phyloP scores from a whole-genome alignment of 176 grass and related monocot species.

The Saccharum spontaneum region DNA sequence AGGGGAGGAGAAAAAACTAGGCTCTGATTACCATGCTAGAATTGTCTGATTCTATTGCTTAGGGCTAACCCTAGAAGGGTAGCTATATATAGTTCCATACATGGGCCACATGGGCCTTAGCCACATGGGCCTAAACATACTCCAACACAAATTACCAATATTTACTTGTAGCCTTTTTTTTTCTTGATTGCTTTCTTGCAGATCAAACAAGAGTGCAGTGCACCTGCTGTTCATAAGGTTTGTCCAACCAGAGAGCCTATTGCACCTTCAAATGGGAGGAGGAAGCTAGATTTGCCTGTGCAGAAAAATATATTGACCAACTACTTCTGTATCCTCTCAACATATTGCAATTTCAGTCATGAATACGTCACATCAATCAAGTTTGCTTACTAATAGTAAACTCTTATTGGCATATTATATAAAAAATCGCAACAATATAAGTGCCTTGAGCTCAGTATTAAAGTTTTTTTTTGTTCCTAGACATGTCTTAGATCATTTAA shows the following conservation, averaged over 20 bases:
- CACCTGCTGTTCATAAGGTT: slow-evolving; percentile 38
- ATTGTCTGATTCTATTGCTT: too few relatives aligned
- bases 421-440: neutral
- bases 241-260: slow-evolving; percentile 43
- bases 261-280: slow-evolving; percentile 55
- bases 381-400: slow-evolving; percentile 29
- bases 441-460: neutral
- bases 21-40: too few relatives aligned
- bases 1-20: too few relatives aligned
- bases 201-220: slow-evolving; percentile 36
- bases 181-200: slow-evolving; percentile 47
- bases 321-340: slow-evolving; percentile 97
- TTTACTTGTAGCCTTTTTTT: neutral
- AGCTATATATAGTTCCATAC: too few relatives aligned
- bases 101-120: too few relatives aligned
- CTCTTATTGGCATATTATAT: slow-evolving; percentile 5
- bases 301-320: slow-evolving; percentile 95
- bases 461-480: neutral
- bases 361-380: slow-evolving; percentile 15
- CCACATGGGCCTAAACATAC: too few relatives aligned
- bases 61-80: too few relatives aligned
- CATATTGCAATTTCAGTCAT: slow-evolving; percentile 15
- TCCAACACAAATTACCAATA: slow-evolving; percentile 22
- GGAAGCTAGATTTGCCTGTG: slow-evolving; percentile 77
- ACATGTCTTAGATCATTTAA: slow-evolving; percentile 17